These are phyloP conservation scores for Boletus sensibilis DNA, from an alignment of 768 basidiomycete species.

Conservation along the genomic window DNA sequence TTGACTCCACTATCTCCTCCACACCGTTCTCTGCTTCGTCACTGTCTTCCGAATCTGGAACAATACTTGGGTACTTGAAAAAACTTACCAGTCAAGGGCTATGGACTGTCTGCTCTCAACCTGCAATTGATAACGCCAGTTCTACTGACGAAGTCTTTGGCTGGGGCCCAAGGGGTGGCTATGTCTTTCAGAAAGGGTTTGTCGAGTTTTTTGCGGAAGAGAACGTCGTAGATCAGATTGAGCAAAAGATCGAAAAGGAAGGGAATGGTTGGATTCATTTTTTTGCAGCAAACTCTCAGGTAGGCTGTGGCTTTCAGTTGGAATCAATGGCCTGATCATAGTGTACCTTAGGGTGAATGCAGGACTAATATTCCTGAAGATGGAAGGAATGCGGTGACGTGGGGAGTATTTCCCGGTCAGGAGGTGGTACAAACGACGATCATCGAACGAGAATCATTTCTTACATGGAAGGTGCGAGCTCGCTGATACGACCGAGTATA, in stretches of 20 bases:
- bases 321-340: background rate
- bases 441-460: conserved; percentile 91
- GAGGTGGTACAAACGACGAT: conserved; percentile 96
- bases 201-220: conserved; percentile 90
- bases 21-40: conserved; percentile 90
- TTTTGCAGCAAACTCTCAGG: conserved; percentile 80
- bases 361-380: conserved; percentile 76
- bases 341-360: conserved; percentile 60
- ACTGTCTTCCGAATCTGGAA: conserved; percentile 75
- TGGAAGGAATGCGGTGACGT: conserved; percentile 92
- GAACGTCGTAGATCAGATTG: conserved; percentile 57
- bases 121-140: conserved; percentile 77
- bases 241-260: conserved; percentile 50
- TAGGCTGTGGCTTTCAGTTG: conserved; percentile 31
- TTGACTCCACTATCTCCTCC: conserved; percentile 65
- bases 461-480: conserved; percentile 86
- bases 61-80: conserved; percentile 77
- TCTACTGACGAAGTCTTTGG: conserved; percentile 82
- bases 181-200: conserved; percentile 97
- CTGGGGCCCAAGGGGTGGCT: conserved; percentile 91
- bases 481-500: background rate
- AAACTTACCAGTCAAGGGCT: conserved; percentile 73
- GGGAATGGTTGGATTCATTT: conserved; percentile 74
- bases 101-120: conserved; percentile 98
- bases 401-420: conserved; percentile 97